Evolutionary conservation across 352 stramenopile species (phyloP), one percentile per base, ranked within the genome.

Genomic region (Pythium grandisporangium): DNA sequence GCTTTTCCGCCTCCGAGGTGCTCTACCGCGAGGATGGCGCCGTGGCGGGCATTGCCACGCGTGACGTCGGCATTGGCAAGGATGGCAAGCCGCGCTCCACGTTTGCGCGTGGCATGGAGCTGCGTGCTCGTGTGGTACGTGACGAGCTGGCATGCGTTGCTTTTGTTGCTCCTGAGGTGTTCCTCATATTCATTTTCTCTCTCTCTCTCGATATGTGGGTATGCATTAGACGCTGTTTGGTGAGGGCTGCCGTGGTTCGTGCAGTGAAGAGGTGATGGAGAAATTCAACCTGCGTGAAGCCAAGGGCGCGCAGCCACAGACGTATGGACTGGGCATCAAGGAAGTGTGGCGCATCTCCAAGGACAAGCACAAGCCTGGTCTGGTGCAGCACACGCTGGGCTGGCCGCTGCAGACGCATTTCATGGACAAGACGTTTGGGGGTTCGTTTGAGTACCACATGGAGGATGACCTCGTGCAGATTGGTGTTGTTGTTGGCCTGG

Each of bases 381-480:
- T 83, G 33, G 95, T 99, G 22, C 96, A 99, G 70, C 96, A 99
- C 81, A 98, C 95, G 24, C 66, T 99, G 24, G 96, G 96, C 32
- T 99, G 86, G 89, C 96, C 96, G 19, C 68, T 99, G 30, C 92
- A 99, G 55, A 73, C 64, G n/a, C 73, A 60, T 35, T 25, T 85
- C 10, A 77, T 95, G 45, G 88, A 97, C 43, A 97, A 97, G 63
- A 95, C 86, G 0, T 99, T 98, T 66, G 96, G 96, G 10, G 97
- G 97, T 20, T 96, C 86, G 19, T 99, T 99, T 77, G 77, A 99
- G 51, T 99, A 99, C 67, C 95, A 99, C 72, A 98, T 97, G 83
- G 78, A 95, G 32, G 87, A 96, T n/a, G 90, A 97, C 37, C 70
- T 97, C 6, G 79, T 98, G 25, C 81, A 98, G 53, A 81, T 97